Percentiles rank a stretch among this genome's conserved stretches.
phyloP scores from a whole-genome alignment of 73 alveolate species.

The Blepharisma stoltei region DNA sequence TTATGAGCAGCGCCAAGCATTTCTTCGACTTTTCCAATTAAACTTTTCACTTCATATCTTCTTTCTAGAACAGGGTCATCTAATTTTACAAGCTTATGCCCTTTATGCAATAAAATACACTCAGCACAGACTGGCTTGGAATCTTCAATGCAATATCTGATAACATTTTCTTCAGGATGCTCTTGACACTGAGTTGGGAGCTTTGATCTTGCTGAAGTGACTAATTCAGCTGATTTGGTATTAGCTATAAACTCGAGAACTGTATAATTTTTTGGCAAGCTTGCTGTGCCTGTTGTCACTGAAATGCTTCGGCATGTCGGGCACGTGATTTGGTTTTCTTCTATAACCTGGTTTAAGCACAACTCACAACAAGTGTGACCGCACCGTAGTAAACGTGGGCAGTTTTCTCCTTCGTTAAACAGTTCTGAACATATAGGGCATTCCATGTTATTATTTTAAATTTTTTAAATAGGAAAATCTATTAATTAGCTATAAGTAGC shows the following conservation, averaged over 20 bases:
- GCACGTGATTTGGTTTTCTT: slow-evolving; percentile 47
- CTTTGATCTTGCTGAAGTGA: neutral
- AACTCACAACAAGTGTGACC: slow-evolving; percentile 72
- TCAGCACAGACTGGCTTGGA: slow-evolving; percentile 7
- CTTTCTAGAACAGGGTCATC: neutral
- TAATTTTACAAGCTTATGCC: slow-evolving; percentile 24
- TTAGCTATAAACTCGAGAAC: slow-evolving; percentile 41
- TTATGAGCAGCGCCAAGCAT: neutral
- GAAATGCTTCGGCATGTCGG: slow-evolving; percentile 46
- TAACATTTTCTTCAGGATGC: slow-evolving; percentile 20
- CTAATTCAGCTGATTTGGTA: neutral
- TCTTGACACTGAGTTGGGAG: neutral
- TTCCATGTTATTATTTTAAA: neutral
- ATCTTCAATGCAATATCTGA: slow-evolving; percentile 25
- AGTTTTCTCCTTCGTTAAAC: slow-evolving; percentile 44
- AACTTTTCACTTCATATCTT: neutral
- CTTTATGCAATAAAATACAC: slow-evolving; percentile 15
- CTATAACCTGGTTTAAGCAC: slow-evolving; percentile 46
- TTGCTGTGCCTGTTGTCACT: slow-evolving; percentile 46
- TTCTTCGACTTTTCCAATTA: neutral
- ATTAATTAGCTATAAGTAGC: no score
- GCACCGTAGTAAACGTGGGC: slow-evolving; percentile 52
- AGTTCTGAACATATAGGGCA: slow-evolving; percentile 58
- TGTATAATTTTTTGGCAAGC: slow-evolving; percentile 60
- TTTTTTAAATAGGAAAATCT: neutral